phyloP scores from a whole-genome alignment of 192 early-diverging fungal species.

The Coemansia sp. region DNA sequence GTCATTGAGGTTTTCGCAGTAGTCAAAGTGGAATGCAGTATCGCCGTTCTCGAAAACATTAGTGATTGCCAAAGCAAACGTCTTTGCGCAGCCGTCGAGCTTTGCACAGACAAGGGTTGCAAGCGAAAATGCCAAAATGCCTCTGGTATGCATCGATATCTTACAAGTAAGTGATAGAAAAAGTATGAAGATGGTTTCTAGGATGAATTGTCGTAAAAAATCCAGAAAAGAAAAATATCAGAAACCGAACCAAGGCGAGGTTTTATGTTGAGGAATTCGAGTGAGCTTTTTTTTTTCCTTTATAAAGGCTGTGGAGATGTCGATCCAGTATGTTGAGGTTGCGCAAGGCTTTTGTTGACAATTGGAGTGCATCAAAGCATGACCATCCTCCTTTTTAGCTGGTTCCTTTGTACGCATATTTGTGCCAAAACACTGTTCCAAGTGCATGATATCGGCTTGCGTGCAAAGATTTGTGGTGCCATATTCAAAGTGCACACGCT shows the following conservation, averaged over 20 bases:
- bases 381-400: background rate
- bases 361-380: background rate
- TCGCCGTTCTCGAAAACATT: slow-evolving; percentile 54
- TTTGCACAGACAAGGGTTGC: slow-evolving; percentile 9
- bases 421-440: background rate
- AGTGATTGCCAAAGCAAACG: slow-evolving; percentile 49
- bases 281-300: background rate
- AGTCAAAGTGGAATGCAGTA: slow-evolving; percentile 43
- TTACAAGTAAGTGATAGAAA: background rate
- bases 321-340: background rate
- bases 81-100: slow-evolving; percentile 41
- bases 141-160: background rate
- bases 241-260: no score
- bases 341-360: background rate
- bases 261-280: no score
- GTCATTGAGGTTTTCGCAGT: slow-evolving; percentile 53
- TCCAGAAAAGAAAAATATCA: background rate
- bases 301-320: background rate
- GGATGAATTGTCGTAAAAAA: background rate
- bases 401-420: background rate
- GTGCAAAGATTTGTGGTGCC: background rate
- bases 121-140: background rate
- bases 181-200: background rate
- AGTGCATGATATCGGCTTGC: background rate
- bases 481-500: background rate